phyloP scores from a whole-genome alignment of 2,329 filamentous ascomycete genomes.

The Metarhizium sp. region DNA sequence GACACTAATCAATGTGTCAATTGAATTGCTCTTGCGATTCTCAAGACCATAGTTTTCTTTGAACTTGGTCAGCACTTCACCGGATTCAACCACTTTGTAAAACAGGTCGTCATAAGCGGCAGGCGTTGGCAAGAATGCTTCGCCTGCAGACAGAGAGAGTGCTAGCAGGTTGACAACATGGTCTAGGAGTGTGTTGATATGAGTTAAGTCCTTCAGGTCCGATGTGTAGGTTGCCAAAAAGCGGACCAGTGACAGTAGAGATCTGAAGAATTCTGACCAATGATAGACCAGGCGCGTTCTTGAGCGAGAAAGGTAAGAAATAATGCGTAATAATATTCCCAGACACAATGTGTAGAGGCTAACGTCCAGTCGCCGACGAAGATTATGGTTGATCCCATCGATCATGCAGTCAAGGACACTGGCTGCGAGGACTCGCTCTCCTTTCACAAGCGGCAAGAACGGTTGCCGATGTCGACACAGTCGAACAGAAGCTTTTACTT shows the following conservation, averaged over 20 bases:
- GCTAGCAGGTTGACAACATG: slow-evolving; percentile 75
- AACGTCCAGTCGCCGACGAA: slow-evolving; percentile 75
- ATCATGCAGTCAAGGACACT: slow-evolving; percentile 79
- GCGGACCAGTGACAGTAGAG: slow-evolving; percentile 75
- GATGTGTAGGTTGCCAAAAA: slow-evolving; percentile 82
- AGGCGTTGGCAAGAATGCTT: slow-evolving; percentile 81
- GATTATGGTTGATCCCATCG: slow-evolving; percentile 89
- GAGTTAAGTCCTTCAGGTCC: slow-evolving; percentile 60
- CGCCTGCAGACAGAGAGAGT: slow-evolving; percentile 74
- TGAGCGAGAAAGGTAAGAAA: slow-evolving; percentile 76
- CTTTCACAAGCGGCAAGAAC: slow-evolving; percentile 64
- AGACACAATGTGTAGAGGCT: slow-evolving; percentile 75
- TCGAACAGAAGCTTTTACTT: slow-evolving; percentile 64
- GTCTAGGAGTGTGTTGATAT: slow-evolving; percentile 66
- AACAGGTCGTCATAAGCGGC: slow-evolving; percentile 92
- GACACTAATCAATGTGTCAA: slow-evolving; percentile 76
- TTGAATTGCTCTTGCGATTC: slow-evolving; percentile 55
- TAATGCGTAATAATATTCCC: slow-evolving; percentile 70
- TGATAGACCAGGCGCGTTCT: slow-evolving; percentile 79
- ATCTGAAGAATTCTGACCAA: slow-evolving; percentile 92
- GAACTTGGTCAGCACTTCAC: slow-evolving; percentile 74
- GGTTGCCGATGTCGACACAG: slow-evolving; percentile 86
- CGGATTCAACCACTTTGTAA: slow-evolving; percentile 94
- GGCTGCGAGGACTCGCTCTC: slow-evolving; percentile 64
- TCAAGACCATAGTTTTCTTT: slow-evolving; percentile 61